A percentile compares a stretch with the other conserved stretches of the same genome.
phyloP scores from a whole-genome alignment of 2,329 filamentous ascomycete species.

The Falciphora oryzae region DNA sequence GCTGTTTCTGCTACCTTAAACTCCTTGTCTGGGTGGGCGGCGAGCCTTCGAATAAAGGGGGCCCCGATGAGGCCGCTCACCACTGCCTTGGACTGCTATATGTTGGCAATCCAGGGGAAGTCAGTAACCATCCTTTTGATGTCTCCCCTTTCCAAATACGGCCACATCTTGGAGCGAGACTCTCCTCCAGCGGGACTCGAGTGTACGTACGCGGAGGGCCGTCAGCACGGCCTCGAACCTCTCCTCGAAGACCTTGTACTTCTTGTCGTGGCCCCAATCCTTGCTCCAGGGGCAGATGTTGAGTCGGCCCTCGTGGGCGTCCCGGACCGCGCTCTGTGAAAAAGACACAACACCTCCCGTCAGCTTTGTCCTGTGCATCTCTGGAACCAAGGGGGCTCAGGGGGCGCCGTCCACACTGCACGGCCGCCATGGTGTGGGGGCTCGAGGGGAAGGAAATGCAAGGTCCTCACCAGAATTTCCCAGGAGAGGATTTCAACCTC shows the following conservation, averaged over 20 bases:
- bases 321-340: slow-evolving; percentile 7
- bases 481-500: slow-evolving; percentile 18
- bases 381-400: neutral
- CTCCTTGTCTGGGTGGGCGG: slow-evolving; percentile 16
- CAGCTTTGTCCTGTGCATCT: neutral
- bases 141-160: neutral
- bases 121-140: neutral
- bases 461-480: slow-evolving; percentile 16
- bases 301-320: slow-evolving; percentile 15
- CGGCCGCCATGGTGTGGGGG: neutral
- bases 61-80: slow-evolving; percentile 18
- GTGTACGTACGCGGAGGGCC: slow-evolving; percentile 11
- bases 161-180: neutral
- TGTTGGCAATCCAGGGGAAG: neutral
- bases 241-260: slow-evolving; percentile 12
- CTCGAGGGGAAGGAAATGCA: no score
- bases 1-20: slow-evolving; percentile 5
- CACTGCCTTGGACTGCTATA: slow-evolving; percentile 15
- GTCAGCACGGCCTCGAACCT: slow-evolving; percentile 15
- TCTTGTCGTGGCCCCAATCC: slow-evolving; percentile 17
- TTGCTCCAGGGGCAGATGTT: slow-evolving; percentile 16
- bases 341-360: neutral
- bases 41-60: slow-evolving; percentile 15
- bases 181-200: neutral
- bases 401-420: neutral